Base-by-base conservation (phyloP, 2,329 filamentous ascomycete genomes). In the Sordariomycetes sp. region DNA sequence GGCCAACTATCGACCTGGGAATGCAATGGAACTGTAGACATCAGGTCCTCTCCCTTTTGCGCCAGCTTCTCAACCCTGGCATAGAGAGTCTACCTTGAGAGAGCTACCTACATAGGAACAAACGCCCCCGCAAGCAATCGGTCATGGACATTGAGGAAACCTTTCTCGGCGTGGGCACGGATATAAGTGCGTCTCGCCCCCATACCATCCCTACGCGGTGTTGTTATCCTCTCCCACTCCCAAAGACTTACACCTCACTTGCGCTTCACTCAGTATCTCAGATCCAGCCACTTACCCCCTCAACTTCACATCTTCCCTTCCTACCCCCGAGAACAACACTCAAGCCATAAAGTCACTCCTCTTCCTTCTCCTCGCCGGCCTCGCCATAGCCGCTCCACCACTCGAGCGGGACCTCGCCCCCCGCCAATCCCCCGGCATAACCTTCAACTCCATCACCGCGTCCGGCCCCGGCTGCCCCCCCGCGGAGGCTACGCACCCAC, bases 401-500 rank as follows among this genome's bases (percentile, higher is more conserved):
- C 42, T 56, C n/a, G 42, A 51, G 15, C n/a, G 45, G n/a, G 45
- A 24, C n/a, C 17, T 50, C 12, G 24, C 24, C 53, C 20, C 57
- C 20, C 36, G 48, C 15, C 28, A 39, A 20, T 39, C 50, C 52
- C 36, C 36, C 32, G 55, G 50, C 20, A 32, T 60, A 24, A 32
- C 24, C 12, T 51, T 58, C 42, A 22, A 20, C 22, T 58, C 57
- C 42, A 42, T 58, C 57, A 52, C 45, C 3, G 57, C 52, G 13
- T 50, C 51, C 17, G 57, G 57, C 5, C 8, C 36, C 28, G 57
- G 57, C 22, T 58, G 57, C 42, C 57, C 42, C 57, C 57, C 4
- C 28, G 36, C 20, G 52, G 52, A 13, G 28, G 36, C 52, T 57
- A 50, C 35, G n/a, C 39, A n/a, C 32, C 42, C 45, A 24, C 39